Percentiles rank a stretch among this genome's conserved stretches.
These are phyloP conservation scores for Chalaropsis ovoidea DNA, from an alignment of 2,329 filamentous ascomycete genomes.

Conservation along the genomic window DNA sequence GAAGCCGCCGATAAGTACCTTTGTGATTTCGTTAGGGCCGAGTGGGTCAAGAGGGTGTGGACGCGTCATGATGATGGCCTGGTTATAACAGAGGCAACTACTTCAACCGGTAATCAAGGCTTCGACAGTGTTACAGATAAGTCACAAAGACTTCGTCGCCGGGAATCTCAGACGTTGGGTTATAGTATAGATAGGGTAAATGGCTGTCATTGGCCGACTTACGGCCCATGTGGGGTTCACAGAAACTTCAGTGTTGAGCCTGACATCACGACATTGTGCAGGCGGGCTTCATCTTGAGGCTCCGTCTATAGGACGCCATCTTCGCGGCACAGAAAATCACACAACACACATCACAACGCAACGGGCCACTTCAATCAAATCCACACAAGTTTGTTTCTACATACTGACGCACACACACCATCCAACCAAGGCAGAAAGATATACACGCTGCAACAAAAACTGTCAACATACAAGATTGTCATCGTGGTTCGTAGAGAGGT, in stretches of 20 bases:
- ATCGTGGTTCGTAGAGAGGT: not conserved
- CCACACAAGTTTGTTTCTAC: slow-evolving; percentile 2
- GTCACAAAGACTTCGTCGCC: no score
- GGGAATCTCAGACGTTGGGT: no score
- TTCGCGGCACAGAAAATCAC: no score
- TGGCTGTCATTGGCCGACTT: not conserved
- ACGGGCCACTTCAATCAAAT: not conserved
- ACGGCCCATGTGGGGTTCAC: not conserved
- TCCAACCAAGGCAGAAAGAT: slow-evolving; percentile 1
- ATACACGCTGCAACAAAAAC: slow-evolving; percentile 9
- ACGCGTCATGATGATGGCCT: not conserved
- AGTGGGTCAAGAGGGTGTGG: slow-evolving; percentile 30
- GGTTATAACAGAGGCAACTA: not conserved
- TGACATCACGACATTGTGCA: not conserved
- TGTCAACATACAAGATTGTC: not conserved
- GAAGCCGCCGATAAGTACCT: slow-evolving; percentile 15
- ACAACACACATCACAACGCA: no score
- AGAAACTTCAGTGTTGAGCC: not conserved
- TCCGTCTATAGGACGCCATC: no score
- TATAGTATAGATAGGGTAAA: no score
- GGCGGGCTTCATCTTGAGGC: no score
- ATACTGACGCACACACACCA: not conserved
- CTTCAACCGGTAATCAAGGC: no score
- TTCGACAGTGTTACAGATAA: no score
- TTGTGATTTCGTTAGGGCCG: slow-evolving; percentile 29